Percentiles rank a stretch among this genome's conserved stretches.
These are phyloP conservation scores for Flaveria floridana DNA, from an alignment of 140 eudicot genomes.

Conservation along the genomic window DNA sequence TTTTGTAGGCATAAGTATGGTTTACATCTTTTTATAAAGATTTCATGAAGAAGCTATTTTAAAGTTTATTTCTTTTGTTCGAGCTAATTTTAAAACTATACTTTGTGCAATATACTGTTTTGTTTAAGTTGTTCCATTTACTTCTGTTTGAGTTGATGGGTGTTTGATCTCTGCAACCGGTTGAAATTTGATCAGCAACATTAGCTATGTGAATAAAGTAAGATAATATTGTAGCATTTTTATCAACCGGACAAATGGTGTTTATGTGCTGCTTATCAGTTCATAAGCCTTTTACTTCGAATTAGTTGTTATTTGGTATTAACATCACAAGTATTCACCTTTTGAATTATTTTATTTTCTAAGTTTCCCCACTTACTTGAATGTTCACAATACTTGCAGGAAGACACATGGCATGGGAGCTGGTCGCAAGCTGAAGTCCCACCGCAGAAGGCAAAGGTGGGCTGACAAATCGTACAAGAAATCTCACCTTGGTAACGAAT, in stretches of 20 bases:
- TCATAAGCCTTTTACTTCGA: background rate
- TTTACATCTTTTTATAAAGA: no score
- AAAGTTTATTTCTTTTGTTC: background rate
- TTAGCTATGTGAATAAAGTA: background rate
- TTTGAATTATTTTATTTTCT: background rate
- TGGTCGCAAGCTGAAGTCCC: conserved; percentile 54
- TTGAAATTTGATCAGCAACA: background rate
- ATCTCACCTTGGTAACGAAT: conserved; percentile 66
- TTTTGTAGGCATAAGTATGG: no score
- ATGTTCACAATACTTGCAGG: conserved; percentile 25
- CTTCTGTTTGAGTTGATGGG: background rate
- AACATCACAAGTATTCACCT: background rate
- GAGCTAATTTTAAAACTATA: background rate
- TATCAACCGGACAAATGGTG: background rate
- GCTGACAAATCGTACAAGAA: conserved; percentile 58
- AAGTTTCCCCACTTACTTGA: background rate
- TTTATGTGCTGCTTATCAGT: background rate
- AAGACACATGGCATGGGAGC: conserved; percentile 69
- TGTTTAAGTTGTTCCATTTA: no score
- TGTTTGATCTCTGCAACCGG: background rate
- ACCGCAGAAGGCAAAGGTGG: conserved; percentile 56
- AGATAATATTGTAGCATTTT: background rate
- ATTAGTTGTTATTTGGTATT: background rate
- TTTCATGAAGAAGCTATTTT: background rate
- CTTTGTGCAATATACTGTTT: background rate